Evolutionary conservation across 179 eudicot species (phyloP).

Genomic region (Carnegiea gigantea): DNA sequence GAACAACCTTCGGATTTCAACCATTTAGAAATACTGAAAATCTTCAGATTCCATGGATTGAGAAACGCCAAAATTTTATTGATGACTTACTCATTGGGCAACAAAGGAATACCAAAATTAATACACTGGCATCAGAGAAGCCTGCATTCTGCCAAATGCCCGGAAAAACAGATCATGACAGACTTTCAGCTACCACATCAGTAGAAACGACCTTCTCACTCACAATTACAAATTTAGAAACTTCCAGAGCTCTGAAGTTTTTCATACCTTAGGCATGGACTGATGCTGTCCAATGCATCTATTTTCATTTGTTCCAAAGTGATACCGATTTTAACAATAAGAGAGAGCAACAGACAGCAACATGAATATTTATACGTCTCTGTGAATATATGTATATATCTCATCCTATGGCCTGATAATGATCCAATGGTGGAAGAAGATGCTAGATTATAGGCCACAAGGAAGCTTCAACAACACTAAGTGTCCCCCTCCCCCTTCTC

Average conservation of each 20-base stretch:
- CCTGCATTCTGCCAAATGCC: not conserved
- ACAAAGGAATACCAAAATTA: not conserved
- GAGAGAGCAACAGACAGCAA: not conserved
- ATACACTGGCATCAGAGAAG: too few relatives aligned
- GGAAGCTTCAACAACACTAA: not conserved
- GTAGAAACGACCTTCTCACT: not conserved
- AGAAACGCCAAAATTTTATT: not conserved
- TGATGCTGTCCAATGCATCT: not conserved
- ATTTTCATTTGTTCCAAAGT: not conserved
- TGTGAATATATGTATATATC: not conserved
- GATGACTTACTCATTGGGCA: not conserved
- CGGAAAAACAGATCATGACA: not conserved
- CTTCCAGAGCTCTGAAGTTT: not conserved
- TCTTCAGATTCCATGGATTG: not conserved
- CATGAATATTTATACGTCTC: not conserved
- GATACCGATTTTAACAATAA: not conserved
- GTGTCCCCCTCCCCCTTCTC: not conserved
- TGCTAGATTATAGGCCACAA: not conserved
- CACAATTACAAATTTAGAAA: not conserved
- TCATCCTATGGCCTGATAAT: not conserved
- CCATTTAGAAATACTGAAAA: too few relatives aligned
- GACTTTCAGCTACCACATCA: not conserved
- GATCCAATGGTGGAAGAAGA: not conserved
- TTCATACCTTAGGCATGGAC: not conserved
- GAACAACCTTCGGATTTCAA: not conserved